Base-by-base conservation (phyloP, 176 grass and related monocot genomes). In the Calamus simplicifolius region DNA sequence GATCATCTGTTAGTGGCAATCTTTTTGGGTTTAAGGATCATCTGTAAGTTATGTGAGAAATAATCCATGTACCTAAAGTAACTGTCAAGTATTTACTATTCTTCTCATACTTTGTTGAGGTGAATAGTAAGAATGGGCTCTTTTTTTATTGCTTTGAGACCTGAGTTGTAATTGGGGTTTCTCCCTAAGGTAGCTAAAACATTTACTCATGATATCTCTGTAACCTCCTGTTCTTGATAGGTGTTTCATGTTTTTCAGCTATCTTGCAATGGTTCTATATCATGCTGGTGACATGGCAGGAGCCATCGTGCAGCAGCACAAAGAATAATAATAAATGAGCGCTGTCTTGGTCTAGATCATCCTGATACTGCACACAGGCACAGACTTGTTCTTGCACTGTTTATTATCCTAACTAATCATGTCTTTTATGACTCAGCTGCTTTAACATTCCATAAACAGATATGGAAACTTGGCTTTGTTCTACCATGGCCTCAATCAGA, bases 321-420 rank as follows among this genome's bases (percentile, higher is more conserved):
- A 86, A 62, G 93, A 98, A 62, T 98, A 57, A 98, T 98, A 38
- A 98, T 98, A 83, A 98, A 98, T 29, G 93, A 98, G 58, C 64
- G 93, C 52, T 98, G 87, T 52, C 75, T 98, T 67, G 87, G 93
- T 83, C 69, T 98, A 48, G 93, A 98, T 82, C 87, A 98, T 55
- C 93, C 93, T 19, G 93, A 98, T 85, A 98, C 93, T 64, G 93
- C 93, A 7, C 93, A 98, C 76, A 98, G 93, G 93, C 56, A 88
- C 52, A 69, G 29, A 17, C 52, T 48, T 70, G 1, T 35, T 35
- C 30, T 35, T 35, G 5, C 5, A 35, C 30, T 35, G 6, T 6
- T 35, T 35, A 35, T 35, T 35, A 7, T 35, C 30, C 30, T 35
- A 35, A 35, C 30, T 35, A 35, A 35, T 35, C 5, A 35, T 6